Evolutionary conservation across 768 basidiomycete species (phyloP), one percentile per base, ranked within the genome.

Genomic region (Podaxis mareebaensis): DNA sequence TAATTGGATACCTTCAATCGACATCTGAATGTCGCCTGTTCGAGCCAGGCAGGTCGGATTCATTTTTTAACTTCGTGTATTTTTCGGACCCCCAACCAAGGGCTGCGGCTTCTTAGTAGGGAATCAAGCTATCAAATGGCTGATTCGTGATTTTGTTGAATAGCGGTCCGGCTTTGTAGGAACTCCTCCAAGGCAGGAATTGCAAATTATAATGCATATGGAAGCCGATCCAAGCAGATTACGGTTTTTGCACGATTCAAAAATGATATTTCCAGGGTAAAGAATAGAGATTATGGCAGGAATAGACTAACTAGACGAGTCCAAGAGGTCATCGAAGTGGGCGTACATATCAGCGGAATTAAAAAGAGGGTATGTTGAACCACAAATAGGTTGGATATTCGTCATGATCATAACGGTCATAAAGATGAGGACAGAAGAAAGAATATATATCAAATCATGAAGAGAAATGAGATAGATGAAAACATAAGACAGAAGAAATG

Each of bases 21-120:
- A 28, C 53, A 65, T 67, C 67, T 67, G 55, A 62, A 61, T 73
- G 83, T 83, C 81, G 80, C 81, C 83, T 82, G 83, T 84, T 84
- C 83, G 82, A 84, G 68, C 83, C 83, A 83, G 83, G 81, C 80
- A 83, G 78, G 54, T 63, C 61, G 55, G 55, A 57, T 26, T 39
- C 8, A 24, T 4, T 51, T 28, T 51, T 51, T 51, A 24, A 33
- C 33, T 33, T 33, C 2, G 30, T 10, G 1, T 33, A 33, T 33
- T 33, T 33, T 33, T 33, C 8, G 30, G 30, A 33, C 30, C 2
- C 30, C 10, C 30, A 33, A 33, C 7, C 30, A 28, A 6, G 5
- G 28, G 28, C 7, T 30, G 28, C 28, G 28, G 28, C 28, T 30
- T 30, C 26, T 26, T 26, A 26, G 26, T 26, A 26, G 26, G 26